Conservation (phyloP, 257 asterid species). For the Phtheirospermum japonicum region DNA sequence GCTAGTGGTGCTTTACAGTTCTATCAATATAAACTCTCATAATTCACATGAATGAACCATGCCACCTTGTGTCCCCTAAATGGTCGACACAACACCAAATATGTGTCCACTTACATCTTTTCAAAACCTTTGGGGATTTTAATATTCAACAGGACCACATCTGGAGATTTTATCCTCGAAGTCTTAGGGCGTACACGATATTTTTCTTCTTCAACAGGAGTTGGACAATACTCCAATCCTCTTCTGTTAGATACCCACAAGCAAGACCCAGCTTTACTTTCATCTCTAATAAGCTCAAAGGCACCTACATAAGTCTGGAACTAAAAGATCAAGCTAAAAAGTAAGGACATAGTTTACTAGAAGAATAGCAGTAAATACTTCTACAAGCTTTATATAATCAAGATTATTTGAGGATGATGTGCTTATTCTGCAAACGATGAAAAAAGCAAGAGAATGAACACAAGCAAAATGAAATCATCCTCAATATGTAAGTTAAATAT, state of each 20-base stretch:
- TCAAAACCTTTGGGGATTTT: conserved; percentile 74
- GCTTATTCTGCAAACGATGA: conserved; percentile 23
- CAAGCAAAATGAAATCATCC: conserved; percentile 5
- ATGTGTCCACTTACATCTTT: conserved; percentile 59
- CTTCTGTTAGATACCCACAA: conserved; percentile 84
- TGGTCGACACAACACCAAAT: conserved; percentile 4
- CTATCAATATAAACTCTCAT: not conserved
- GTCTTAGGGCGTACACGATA: too few species aligned
- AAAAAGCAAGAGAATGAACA: conserved; percentile 6
- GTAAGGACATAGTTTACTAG: not conserved
- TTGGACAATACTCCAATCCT: conserved; percentile 93
- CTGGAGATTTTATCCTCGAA: too few species aligned
- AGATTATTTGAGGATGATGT: not conserved
- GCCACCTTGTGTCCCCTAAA: conserved; percentile 9
- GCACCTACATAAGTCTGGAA: too few species aligned
- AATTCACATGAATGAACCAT: conserved; percentile 8
- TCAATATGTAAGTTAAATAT: conserved; percentile 16
- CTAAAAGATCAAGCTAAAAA: conserved; percentile 35
- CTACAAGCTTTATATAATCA: conserved; percentile 5
- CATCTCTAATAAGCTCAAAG: conserved; percentile 70
- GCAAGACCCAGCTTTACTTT: conserved; percentile 91
- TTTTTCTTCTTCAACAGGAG: conserved; percentile 79
- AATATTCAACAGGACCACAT: too few species aligned
- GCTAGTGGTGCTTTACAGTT: too few species aligned
- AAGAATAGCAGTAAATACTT: conserved; percentile 21